Evolutionary conservation across 305 asterid species (phyloP).

Genomic region (Fraxinus dipetala): DNA sequence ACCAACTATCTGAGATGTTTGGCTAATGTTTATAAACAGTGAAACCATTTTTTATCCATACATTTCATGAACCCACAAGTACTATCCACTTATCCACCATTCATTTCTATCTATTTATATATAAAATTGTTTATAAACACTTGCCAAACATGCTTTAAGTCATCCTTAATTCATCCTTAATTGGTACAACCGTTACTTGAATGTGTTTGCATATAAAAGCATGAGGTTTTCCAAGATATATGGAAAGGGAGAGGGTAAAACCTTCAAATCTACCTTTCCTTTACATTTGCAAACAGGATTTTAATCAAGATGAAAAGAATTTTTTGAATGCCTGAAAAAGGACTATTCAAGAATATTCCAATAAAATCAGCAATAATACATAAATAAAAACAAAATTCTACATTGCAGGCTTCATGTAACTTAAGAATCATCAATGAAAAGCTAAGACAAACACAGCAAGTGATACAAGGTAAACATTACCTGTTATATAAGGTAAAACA

Average conservation of each 20-base stretch:
- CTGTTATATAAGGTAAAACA: neutral
- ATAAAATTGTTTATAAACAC: neutral
- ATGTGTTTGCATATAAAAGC: neutral
- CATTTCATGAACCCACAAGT: neutral
- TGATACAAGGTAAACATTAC: slow-evolving; percentile 6
- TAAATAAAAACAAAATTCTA: neutral
- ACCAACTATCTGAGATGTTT: neutral
- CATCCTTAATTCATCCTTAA: neutral
- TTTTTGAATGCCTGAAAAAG: neutral
- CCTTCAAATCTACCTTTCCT: neutral
- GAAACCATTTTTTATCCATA: neutral
- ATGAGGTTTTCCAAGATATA: neutral
- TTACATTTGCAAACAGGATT: neutral
- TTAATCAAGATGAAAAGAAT: neutral
- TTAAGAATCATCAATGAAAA: slow-evolving; percentile 13
- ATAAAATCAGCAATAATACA: neutral
- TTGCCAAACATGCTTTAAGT: neutral
- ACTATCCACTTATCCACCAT: neutral
- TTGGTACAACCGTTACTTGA: neutral
- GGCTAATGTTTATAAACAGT: neutral
- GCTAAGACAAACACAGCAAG: slow-evolving; percentile 12
- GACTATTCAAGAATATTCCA: neutral
- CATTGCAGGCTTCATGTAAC: slow-evolving; percentile 8
- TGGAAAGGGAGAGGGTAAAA: neutral
- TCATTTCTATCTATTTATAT: neutral